Conservation (phyloP, 257 asterid species). For the Mitragyna speciosa region DNA sequence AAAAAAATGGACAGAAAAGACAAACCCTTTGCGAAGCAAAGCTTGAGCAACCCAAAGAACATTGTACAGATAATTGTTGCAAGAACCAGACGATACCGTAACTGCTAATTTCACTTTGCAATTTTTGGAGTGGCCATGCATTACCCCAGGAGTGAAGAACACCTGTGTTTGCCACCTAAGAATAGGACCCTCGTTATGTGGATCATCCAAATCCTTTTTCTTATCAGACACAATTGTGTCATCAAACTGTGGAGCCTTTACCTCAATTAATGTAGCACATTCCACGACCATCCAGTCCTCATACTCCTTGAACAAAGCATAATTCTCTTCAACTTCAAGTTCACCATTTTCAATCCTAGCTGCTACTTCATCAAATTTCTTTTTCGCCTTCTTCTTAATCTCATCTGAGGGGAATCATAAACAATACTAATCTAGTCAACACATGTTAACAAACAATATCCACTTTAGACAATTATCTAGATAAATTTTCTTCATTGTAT, state of each 20-base stretch:
- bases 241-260: slow-evolving; percentile 52
- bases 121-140: slow-evolving; percentile 93
- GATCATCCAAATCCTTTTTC: slow-evolving; percentile 56
- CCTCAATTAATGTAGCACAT: slow-evolving; percentile 62
- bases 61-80: slow-evolving; percentile 87
- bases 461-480: background rate
- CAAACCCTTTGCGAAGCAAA: slow-evolving; percentile 85
- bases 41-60: slow-evolving; percentile 99
- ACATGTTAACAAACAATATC: background rate
- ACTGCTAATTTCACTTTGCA: slow-evolving; percentile 84
- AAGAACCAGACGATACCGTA: slow-evolving; percentile 84
- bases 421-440: background rate
- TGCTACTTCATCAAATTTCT: slow-evolving; percentile 75
- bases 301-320: slow-evolving; percentile 72
- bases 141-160: slow-evolving; percentile 87
- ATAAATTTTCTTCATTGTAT: background rate
- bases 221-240: slow-evolving; percentile 32
- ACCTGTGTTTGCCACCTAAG: slow-evolving; percentile 90
- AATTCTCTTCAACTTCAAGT: slow-evolving; percentile 77
- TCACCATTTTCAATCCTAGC: slow-evolving; percentile 76
- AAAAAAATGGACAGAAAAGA: slow-evolving; percentile 7
- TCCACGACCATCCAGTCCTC: slow-evolving; percentile 84
- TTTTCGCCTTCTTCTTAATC: slow-evolving; percentile 68
- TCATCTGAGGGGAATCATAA: slow-evolving; percentile 46
- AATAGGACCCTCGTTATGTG: slow-evolving; percentile 84